These are phyloP conservation scores for Cyclanthera cordifolia DNA, from an alignment of 306 rosid species.

Conservation along the genomic window DNA sequence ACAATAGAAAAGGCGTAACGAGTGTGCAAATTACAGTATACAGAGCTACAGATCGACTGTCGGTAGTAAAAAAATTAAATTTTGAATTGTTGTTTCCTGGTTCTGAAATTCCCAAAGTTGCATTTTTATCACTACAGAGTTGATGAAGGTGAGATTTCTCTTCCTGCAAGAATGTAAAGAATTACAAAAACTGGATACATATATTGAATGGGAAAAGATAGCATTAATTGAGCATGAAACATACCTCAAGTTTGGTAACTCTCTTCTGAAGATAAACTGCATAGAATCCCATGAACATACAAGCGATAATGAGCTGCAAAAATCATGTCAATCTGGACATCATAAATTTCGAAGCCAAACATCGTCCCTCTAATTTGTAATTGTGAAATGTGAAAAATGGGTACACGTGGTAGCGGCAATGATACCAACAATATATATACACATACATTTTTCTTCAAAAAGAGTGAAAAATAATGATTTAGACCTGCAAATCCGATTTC, in stretches of 20 bases:
- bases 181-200: not conserved
- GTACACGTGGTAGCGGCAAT: not conserved
- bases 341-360: not conserved
- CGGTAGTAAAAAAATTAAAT: constrained; percentile 25
- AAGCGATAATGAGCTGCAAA: constrained; percentile 53
- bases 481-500: not conserved
- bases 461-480: not conserved
- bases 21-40: constrained; percentile 51
- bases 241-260: constrained; percentile 55
- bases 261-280: constrained; percentile 37
- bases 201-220: not conserved
- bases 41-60: constrained; percentile 55
- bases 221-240: constrained; percentile 6
- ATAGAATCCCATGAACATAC: constrained; percentile 40
- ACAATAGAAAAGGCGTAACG: constrained; percentile 51
- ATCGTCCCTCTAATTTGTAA: not conserved
- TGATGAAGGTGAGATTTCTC: constrained; percentile 25
- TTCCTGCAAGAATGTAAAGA: constrained; percentile 33
- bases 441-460: too few species aligned
- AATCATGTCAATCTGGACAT: not conserved
- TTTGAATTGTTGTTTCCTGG: constrained; percentile 16
- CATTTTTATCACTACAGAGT: constrained; percentile 20
- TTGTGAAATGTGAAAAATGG: not conserved
- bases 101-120: constrained; percentile 15
- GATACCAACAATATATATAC: not conserved